A percentile compares a stretch with the other conserved stretches of the same genome.
phyloP scores from a whole-genome alignment of 2,329 filamentous ascomycete genomes.

The Ceratocystis variospora region DNA sequence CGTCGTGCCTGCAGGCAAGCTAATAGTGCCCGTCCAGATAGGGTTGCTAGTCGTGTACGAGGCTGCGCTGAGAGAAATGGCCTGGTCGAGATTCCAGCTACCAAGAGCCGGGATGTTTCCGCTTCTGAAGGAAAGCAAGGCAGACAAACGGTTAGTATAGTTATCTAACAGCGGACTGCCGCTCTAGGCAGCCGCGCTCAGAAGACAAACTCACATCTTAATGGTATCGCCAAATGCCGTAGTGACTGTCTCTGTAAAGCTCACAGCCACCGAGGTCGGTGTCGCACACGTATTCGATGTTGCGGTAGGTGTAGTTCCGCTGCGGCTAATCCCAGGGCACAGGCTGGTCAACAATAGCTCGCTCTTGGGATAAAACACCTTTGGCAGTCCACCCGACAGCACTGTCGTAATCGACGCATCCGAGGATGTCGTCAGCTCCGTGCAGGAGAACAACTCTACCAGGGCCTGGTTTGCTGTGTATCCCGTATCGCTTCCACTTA shows the following conservation, averaged over 20 bases:
- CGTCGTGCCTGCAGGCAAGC: conserved; percentile 36
- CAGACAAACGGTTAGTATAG: background rate
- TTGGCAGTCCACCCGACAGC: conserved; percentile 17
- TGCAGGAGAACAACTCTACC: conserved; percentile 18
- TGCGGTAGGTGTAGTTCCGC: background rate
- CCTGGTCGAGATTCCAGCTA: conserved; percentile 29
- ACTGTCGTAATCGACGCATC: conserved; percentile 18
- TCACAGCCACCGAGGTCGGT: conserved; percentile 28
- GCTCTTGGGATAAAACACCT: conserved; percentile 18
- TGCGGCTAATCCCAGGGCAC: conserved; percentile 12
- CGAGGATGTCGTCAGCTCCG: conserved; percentile 15
- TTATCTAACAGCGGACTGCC: background rate
- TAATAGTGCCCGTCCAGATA: conserved; percentile 40
- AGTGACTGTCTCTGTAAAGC: conserved; percentile 31
- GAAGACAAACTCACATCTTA: conserved; percentile 32
- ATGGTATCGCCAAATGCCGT: conserved; percentile 37
- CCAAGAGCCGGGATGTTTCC: conserved; percentile 29
- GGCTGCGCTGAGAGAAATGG: conserved; percentile 36
- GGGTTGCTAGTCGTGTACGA: conserved; percentile 41
- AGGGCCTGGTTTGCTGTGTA: conserved; percentile 17
- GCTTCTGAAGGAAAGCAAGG: conserved; percentile 11
- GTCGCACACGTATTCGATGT: conserved; percentile 23
- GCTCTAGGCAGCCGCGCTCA: background rate
- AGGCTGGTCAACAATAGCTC: conserved; percentile 14
- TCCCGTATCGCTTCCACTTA: conserved; percentile 16